Evolutionary conservation across 257 asterid genomes (phyloP).

Genomic region (Echites panduratus): DNA sequence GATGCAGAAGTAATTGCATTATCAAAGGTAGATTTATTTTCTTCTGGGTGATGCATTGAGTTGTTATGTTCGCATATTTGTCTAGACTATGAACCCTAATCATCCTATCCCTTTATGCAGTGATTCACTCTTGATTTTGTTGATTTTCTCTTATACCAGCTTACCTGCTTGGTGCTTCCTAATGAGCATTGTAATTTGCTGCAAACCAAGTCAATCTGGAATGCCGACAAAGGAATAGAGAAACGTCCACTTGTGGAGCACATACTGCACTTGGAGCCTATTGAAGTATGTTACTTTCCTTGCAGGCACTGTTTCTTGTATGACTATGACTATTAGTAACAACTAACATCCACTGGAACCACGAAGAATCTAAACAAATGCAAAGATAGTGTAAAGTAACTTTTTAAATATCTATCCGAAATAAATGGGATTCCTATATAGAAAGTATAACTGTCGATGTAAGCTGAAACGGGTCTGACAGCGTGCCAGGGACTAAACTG

Average conservation of each 20-base stretch:
- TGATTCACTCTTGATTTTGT: not conserved
- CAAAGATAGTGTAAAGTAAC: not conserved
- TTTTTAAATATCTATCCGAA: not conserved
- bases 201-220: conserved; percentile 81
- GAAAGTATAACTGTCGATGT: no score
- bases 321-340: no score
- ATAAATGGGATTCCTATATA: no score
- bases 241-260: conserved; percentile 66
- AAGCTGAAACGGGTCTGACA: no score
- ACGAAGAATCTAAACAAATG: not conserved
- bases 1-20: conserved; percentile 74
- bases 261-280: conserved; percentile 75
- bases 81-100: not conserved
- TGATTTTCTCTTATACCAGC: conserved; percentile 41
- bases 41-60: conserved; percentile 3
- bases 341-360: not conserved
- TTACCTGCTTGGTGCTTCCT: conserved; percentile 84
- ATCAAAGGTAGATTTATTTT: conserved; percentile 53
- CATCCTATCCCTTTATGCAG: not conserved
- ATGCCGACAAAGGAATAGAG: conserved; percentile 56
- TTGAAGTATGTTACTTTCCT: conserved; percentile 53
- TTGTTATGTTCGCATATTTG: not conserved
- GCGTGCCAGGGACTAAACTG: no score
- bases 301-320: not conserved
- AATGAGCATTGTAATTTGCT: conserved; percentile 54